phyloP scores from a whole-genome alignment of 169 alveolate genomes.

The Nephromyces sp. region DNA sequence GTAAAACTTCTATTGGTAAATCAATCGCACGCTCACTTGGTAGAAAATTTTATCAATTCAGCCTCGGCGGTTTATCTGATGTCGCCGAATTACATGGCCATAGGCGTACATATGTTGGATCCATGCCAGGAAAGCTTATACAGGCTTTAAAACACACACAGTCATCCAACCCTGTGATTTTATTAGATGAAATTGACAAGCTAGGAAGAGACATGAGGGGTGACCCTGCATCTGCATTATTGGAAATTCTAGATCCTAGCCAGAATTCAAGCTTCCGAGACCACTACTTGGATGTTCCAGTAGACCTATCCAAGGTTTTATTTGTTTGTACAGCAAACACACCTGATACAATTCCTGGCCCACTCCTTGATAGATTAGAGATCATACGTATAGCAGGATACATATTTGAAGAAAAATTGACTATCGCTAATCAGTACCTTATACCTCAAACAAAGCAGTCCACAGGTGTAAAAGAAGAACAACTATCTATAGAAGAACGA shows the following conservation, averaged over 20 bases:
- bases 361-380: slow-evolving; percentile 87
- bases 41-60: slow-evolving; percentile 69
- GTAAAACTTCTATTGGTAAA: slow-evolving; percentile 87
- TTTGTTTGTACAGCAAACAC: slow-evolving; percentile 87
- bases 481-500: slow-evolving; percentile 40
- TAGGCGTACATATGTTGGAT: slow-evolving; percentile 89
- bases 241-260: slow-evolving; percentile 83
- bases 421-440: slow-evolving; percentile 70
- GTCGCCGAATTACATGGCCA: slow-evolving; percentile 88
- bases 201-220: slow-evolving; percentile 76
- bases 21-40: slow-evolving; percentile 76
- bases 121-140: slow-evolving; percentile 84
- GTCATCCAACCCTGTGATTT: slow-evolving; percentile 21
- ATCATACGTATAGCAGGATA: slow-evolving; percentile 80
- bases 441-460: slow-evolving; percentile 62
- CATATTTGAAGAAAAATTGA: slow-evolving; percentile 65
- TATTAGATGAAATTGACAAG: slow-evolving; percentile 87
- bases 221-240: slow-evolving; percentile 79
- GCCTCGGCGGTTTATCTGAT: slow-evolving; percentile 82
- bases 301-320: slow-evolving; percentile 77
- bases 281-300: slow-evolving; percentile 39
- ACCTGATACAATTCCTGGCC: slow-evolving; percentile 76
- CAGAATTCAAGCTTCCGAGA: slow-evolving; percentile 60
- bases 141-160: slow-evolving; percentile 18
- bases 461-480: slow-evolving; percentile 47